Evolutionary conservation across 495 filamentous ascomycete species (phyloP).

Genomic region (Lepraria neglecta): DNA sequence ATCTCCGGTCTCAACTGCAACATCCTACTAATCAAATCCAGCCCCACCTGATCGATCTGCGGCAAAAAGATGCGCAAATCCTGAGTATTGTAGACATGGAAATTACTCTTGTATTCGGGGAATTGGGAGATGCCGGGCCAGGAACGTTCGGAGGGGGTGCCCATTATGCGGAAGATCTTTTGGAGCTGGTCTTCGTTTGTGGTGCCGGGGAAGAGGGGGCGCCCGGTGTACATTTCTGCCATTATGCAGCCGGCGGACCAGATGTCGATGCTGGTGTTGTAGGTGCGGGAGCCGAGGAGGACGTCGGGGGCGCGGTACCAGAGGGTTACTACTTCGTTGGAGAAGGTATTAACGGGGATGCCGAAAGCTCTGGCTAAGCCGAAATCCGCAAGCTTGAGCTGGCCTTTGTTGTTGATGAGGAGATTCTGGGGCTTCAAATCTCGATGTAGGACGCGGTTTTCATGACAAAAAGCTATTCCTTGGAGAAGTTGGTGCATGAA

Average conservation of each 20-base stretch:
- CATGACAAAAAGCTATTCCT: constrained; percentile 94
- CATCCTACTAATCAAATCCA: constrained; percentile 84
- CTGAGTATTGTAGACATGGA: constrained; percentile 93
- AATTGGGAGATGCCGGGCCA: constrained; percentile 89
- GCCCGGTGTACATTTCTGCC: constrained; percentile 95
- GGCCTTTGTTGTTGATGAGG: constrained; percentile 85
- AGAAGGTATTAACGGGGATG: constrained; percentile 97
- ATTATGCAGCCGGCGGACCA: constrained; percentile 98
- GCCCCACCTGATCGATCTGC: constrained; percentile 76
- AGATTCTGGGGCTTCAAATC: constrained; percentile 95
- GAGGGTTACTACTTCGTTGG: constrained; percentile 92
- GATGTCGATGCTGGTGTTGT: constrained; percentile 97
- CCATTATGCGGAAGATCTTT: constrained; percentile 96
- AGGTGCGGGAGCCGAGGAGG: constrained; percentile 80
- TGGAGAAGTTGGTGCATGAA: constrained; percentile 95
- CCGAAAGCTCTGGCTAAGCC: constrained; percentile 89
- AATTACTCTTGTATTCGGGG: constrained; percentile 89
- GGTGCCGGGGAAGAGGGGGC: constrained; percentile 88
- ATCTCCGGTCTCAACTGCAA: constrained; percentile 89
- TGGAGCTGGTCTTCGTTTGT: constrained; percentile 94
- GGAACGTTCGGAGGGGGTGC: constrained; percentile 82
- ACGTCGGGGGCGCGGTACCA: constrained; percentile 97
- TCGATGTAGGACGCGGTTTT: constrained; percentile 91
- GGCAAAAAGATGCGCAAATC: constrained; percentile 78
- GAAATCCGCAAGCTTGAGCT: constrained; percentile 92